These are phyloP conservation scores for Claviceps capensis DNA, from an alignment of 2,329 filamentous ascomycete species.

Conservation along the genomic window DNA sequence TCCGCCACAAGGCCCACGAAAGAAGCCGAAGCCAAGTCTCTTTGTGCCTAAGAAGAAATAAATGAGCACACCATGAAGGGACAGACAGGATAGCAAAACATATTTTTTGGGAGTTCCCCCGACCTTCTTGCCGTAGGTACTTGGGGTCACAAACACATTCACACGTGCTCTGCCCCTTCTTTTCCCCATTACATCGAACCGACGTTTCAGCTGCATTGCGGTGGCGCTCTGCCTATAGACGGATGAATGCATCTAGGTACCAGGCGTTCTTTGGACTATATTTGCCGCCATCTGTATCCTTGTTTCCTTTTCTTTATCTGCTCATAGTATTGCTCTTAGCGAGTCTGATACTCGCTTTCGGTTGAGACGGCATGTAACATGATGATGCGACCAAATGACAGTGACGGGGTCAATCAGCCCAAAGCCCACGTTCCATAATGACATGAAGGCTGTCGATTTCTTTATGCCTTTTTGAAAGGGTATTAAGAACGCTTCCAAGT, in stretches of 20 bases:
- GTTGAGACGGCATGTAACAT: background rate
- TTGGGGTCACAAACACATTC: no score
- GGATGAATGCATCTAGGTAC: background rate
- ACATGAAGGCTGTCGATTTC: background rate
- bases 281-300: background rate
- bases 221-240: conserved; percentile 3
- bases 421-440: background rate
- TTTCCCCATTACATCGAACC: no score
- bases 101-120: background rate
- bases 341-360: background rate
- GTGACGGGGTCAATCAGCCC: background rate
- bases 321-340: background rate
- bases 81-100: background rate
- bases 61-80: background rate
- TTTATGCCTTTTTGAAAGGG: no score
- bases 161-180: background rate
- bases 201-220: conserved; percentile 3
- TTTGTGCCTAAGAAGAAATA: conserved; percentile 12
- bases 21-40: conserved; percentile 10
- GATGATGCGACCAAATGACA: background rate
- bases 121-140: background rate
- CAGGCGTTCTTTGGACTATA: background rate
- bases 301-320: background rate
- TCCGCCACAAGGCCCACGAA: conserved; percentile 4
- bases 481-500: no score